A percentile compares a stretch with the other conserved stretches of the same genome.
Conservation (phyloP, 192 early-diverging fungal genomes). For the Chytriomyces confervae region DNA sequence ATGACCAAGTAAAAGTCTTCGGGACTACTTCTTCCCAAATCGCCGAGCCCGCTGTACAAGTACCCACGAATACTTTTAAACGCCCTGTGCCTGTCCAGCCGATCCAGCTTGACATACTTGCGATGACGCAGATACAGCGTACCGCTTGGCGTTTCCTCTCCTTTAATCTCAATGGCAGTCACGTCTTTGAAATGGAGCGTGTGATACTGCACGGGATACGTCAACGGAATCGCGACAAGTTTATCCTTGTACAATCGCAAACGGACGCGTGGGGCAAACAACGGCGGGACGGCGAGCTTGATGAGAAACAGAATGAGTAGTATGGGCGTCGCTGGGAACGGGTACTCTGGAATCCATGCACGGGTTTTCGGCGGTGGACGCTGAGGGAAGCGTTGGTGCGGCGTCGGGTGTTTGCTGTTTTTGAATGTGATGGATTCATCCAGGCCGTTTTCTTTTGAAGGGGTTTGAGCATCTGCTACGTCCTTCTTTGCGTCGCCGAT, state of each 20-base stretch:
- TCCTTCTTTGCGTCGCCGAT: not conserved
- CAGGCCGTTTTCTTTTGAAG: not conserved
- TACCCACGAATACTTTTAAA: conserved; percentile 34
- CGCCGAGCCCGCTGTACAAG: conserved; percentile 28
- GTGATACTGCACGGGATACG: conserved; percentile 30
- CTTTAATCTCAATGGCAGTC: conserved; percentile 31
- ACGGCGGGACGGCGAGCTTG: conserved; percentile 26
- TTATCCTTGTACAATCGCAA: conserved; percentile 33
- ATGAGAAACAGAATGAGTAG: conserved; percentile 15
- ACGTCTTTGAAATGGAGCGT: conserved; percentile 22
- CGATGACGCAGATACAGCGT: conserved; percentile 27
- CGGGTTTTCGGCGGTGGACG: conserved; percentile 25
- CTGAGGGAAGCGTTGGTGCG: conserved; percentile 10
- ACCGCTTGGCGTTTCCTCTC: conserved; percentile 35
- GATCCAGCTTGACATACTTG: conserved; percentile 18
- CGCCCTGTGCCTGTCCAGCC: not conserved
- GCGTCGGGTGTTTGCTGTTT: not conserved
- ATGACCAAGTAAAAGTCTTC: conserved; percentile 32
- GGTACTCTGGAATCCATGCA: conserved; percentile 32
- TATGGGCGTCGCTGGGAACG: conserved; percentile 10
- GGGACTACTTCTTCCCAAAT: conserved; percentile 15
- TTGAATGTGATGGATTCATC: conserved; percentile 10
- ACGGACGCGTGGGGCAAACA: conserved; percentile 28
- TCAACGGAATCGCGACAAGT: conserved; percentile 33
- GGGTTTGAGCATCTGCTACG: not conserved